Evolutionary conservation across 2,329 filamentous ascomycete species (phyloP), one percentile per base, ranked within the genome.

Genomic region (Pseudocercospora macadamiae): DNA sequence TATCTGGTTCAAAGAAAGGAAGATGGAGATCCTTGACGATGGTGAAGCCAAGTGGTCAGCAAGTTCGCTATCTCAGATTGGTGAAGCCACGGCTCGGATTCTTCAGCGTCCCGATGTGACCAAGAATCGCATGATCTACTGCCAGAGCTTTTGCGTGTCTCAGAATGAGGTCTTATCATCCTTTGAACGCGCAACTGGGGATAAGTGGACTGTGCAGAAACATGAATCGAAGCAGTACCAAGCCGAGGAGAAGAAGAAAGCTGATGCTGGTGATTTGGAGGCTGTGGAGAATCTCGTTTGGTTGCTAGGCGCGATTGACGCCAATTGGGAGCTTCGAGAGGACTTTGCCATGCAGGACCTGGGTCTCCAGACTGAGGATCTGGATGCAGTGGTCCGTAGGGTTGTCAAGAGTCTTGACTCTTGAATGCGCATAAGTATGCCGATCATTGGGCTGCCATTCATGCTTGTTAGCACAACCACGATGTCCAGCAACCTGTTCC

Each of bases 141-240:
- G 88, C 14, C 80, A 83, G 2, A 85, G 82, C 0, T 84, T 87
- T 64, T 80, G 80, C 26, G 79, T 81, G 0, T 80, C 81, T 1
- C 85, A 88, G 71, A 82, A 83, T 16, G 77, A 88, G 62, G 71
- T 89, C 1, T 68, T 88, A 1, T 71, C 74, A 10, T 69, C 78
- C 0, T 73, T 83, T 2, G 83, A 89, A 71, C 79, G 81, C 57
- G 73, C 78, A 9, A 83, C 81, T 0, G 80, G 79, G 2, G 67
- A 42, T 16, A 81, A 82, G 60, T 87, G 80, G 77, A 74, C 76
- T 0, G 74, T 86, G 1, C 77, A 74, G 2, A 71, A 71, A 12
- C 69, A 72, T 9, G 75, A 71, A 3, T 70, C 73, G 14, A 66
- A 71, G 28, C 66, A 71, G 9, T 66, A 72, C 21, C 63, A 71